Evolutionary conservation across 2,329 filamentous ascomycete species (phyloP).

Genomic region (Aaosphaeria pasadenensis): DNA sequence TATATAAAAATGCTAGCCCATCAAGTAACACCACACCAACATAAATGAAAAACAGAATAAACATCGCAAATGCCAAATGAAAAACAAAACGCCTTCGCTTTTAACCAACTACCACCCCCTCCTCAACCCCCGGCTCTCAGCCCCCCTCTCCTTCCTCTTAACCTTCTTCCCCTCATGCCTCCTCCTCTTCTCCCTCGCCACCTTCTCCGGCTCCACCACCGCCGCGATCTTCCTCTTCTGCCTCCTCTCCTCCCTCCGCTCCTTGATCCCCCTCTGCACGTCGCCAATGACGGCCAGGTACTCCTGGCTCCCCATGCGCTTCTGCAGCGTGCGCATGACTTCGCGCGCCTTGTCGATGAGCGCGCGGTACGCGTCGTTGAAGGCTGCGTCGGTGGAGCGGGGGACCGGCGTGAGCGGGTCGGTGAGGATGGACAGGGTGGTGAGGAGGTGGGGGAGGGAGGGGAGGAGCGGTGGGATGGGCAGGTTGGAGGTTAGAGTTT

Average conservation of each 20-base stretch:
- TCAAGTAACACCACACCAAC: too few relatives aligned
- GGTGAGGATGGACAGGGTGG: slow-evolving; percentile 77
- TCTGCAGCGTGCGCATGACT: slow-evolving; percentile 77
- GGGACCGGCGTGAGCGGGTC: slow-evolving; percentile 73
- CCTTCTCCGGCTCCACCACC: slow-evolving; percentile 77
- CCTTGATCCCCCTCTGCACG: slow-evolving; percentile 70
- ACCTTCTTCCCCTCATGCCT: slow-evolving; percentile 56
- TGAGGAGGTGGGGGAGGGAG: slow-evolving; percentile 62
- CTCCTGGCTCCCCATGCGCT: slow-evolving; percentile 74
- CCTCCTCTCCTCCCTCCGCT: slow-evolving; percentile 69
- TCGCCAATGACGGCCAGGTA: slow-evolving; percentile 73
- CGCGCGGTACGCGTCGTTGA: slow-evolving; percentile 65
- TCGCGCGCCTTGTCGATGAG: slow-evolving; percentile 72
- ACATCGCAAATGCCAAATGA: too few relatives aligned
- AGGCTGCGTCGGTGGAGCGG: slow-evolving; percentile 67
- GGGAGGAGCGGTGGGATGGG: slow-evolving; percentile 56
- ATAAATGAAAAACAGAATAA: too few relatives aligned
- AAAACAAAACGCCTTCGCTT: too few relatives aligned
- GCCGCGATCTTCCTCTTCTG: slow-evolving; percentile 88
- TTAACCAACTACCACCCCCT: slow-evolving; percentile 58
- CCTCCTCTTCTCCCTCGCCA: slow-evolving; percentile 69
- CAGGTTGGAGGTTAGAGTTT: slow-evolving; percentile 64
- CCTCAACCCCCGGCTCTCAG: slow-evolving; percentile 68
- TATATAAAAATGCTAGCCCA: too few relatives aligned
- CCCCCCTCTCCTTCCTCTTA: slow-evolving; percentile 69